Percentiles rank a stretch among this genome's conserved stretches.
Evolutionary conservation across 352 stramenopile species (phyloP).

Genomic region (Aphanomyces euteiches): DNA sequence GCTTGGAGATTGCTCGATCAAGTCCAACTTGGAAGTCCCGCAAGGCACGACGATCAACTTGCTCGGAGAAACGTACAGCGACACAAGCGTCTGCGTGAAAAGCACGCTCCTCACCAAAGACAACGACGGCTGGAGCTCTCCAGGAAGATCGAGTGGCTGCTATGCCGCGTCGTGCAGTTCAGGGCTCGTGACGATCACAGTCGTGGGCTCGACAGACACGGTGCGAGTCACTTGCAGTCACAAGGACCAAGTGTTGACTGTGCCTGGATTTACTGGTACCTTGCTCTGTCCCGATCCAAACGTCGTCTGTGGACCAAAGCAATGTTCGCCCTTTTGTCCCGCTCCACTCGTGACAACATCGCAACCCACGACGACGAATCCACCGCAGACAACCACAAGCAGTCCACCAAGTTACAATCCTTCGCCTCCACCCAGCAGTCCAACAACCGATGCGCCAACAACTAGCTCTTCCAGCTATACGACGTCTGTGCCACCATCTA

Average conservation of each 20-base stretch:
- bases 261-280: conserved; percentile 48
- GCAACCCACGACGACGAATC: no score
- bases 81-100: conserved; percentile 63
- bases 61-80: conserved; percentile 68
- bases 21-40: conserved; percentile 50
- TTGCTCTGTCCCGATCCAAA: conserved; percentile 65
- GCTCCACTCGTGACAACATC: no score
- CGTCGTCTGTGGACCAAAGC: conserved; percentile 44
- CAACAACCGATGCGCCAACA: no score
- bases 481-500: no score
- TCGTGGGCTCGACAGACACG: conserved; percentile 23
- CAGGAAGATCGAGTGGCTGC: conserved; percentile 61
- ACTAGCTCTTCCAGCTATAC: no score
- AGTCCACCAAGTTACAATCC: no score
- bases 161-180: conserved; percentile 63
- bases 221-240: conserved; percentile 45
- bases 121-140: conserved; percentile 54
- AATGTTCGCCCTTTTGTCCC: conserved; percentile 1
- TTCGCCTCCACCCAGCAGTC: no score
- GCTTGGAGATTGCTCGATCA: conserved; percentile 60
- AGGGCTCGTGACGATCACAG: conserved; percentile 40
- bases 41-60: conserved; percentile 64
- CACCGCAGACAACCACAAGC: no score
- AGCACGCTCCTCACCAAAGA: conserved; percentile 59
- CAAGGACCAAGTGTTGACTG: conserved; percentile 39